These are phyloP conservation scores for Melaleuca alternifolia DNA, from an alignment of 345 rosid species.

Conservation along the genomic window DNA sequence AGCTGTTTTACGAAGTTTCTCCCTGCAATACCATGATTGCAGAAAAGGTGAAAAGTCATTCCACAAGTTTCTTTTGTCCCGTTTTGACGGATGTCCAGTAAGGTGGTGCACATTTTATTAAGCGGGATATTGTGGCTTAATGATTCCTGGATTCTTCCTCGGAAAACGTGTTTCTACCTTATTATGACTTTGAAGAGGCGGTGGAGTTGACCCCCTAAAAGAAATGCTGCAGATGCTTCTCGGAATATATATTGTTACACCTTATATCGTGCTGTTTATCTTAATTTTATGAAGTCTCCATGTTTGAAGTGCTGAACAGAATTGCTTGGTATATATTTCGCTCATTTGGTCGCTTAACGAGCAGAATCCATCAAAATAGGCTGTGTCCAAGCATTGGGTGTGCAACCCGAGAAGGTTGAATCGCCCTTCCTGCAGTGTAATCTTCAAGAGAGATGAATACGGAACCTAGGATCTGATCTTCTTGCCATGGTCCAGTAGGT, in stretches of 20 bases:
- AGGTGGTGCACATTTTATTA: neutral
- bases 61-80: neutral
- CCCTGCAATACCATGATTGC: neutral
- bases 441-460: constrained; percentile 7
- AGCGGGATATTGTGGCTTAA: neutral
- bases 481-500: constrained; percentile 1
- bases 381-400: neutral
- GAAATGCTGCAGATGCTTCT: neutral
- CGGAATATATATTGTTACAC: neutral
- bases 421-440: neutral
- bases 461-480: constrained; percentile 10
- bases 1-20: neutral
- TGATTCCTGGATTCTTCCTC: neutral
- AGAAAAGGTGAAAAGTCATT: neutral
- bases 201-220: neutral
- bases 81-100: neutral
- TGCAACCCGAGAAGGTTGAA: neutral
- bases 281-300: neutral
- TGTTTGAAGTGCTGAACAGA: neutral
- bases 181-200: neutral
- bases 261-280: neutral
- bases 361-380: constrained; percentile 14
- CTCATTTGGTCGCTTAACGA: constrained; percentile 6
- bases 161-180: neutral
- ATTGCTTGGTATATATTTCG: neutral